Conservation (phyloP, 305 asterid species). For the Coffea humblotiana region DNA sequence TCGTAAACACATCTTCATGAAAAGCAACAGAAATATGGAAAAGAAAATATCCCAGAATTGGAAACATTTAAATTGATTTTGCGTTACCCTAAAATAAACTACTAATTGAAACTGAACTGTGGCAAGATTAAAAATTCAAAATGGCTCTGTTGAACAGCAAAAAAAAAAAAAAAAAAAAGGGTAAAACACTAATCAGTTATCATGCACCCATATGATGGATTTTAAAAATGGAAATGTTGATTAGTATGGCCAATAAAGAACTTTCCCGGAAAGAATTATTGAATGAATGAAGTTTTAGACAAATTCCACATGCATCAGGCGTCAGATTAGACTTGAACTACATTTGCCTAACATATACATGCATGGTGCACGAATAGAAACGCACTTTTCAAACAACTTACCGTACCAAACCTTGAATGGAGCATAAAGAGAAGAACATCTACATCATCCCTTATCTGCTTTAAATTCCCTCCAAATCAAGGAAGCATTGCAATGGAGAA, state of each 20-base stretch:
- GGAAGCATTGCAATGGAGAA: conserved; percentile 23
- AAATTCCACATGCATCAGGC: conserved; percentile 2
- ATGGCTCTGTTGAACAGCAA: neutral
- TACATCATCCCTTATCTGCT: neutral
- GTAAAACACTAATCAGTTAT: neutral
- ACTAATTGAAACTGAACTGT: too few species aligned
- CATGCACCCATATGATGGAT: neutral
- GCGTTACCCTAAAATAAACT: too few species aligned
- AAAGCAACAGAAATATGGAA: neutral
- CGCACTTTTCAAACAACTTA: neutral
- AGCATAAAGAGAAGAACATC: neutral
- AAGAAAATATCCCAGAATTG: too few species aligned
- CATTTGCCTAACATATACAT: neutral
- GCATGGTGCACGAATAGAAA: neutral
- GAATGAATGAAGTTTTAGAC: neutral
- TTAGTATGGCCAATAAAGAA: neutral
- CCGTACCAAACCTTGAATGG: conserved; percentile 1
- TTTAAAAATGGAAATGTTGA: neutral
- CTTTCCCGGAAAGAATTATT: neutral
- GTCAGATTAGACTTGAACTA: conserved; percentile 4
- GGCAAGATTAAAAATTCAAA: neutral
- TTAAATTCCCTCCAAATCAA: neutral
- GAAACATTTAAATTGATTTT: too few species aligned
- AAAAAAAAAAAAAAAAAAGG: too few species aligned
- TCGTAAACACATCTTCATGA: neutral